phyloP scores from a whole-genome alignment of 495 filamentous ascomycete species.

The Neurospora pannonica region DNA sequence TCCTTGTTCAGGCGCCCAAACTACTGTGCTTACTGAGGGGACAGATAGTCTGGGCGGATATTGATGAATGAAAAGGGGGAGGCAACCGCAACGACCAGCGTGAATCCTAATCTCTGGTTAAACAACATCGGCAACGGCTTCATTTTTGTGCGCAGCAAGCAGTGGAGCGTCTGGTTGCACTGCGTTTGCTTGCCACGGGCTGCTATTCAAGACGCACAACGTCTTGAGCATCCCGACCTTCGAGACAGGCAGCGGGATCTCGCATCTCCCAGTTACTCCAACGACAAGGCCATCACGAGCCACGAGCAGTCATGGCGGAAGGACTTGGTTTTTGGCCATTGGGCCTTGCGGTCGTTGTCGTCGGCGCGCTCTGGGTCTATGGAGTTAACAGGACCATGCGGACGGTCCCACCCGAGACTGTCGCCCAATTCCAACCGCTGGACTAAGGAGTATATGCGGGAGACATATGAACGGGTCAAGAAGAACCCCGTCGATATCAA shows the following conservation, averaged over 20 bases:
- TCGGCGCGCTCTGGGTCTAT: conserved; percentile 36
- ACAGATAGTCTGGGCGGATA: not conserved
- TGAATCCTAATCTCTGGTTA: not conserved
- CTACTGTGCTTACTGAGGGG: not conserved
- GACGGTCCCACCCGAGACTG: conserved; percentile 33
- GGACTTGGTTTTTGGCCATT: not conserved
- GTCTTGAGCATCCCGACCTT: not conserved
- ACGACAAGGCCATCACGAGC: not conserved
- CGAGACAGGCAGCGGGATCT: not conserved
- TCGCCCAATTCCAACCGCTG: conserved; percentile 38
- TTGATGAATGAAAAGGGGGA: not conserved
- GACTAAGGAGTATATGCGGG: conserved; percentile 39
- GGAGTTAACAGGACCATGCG: conserved; percentile 44
- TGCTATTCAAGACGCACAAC: not conserved
- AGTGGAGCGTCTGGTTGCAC: not conserved
- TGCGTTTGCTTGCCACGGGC: not conserved
- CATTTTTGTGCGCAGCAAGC: not conserved
- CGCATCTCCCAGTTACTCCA: not conserved
- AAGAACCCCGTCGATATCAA: conserved; percentile 37
- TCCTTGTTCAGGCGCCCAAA: not conserved
- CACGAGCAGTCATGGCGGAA: not conserved
- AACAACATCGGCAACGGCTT: not conserved
- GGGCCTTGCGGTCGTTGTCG: conserved; percentile 4
- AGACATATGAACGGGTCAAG: conserved; percentile 37
- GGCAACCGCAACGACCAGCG: not conserved